Evolutionary conservation across 129 eudicot species (phyloP).

Genomic region (Helianthus annuus): HanXRQr2.0-SUNRISE NC_035447.2:128655737-128656236

Average conservation of each 20-base stretch:
- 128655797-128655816: conserved; percentile 16
- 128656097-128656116: too few relatives aligned
- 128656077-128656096: background rate
- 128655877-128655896: conserved; percentile 40
- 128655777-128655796: conserved; percentile 1
- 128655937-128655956: conserved; percentile 39
- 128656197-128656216: too few relatives aligned
- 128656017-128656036: conserved; percentile 11
- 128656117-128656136: too few relatives aligned
- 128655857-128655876: conserved; percentile 32
- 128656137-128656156: too few relatives aligned
- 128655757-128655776: background rate
- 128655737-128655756: conserved; percentile 23
- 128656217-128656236: too few relatives aligned
- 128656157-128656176: too few relatives aligned
- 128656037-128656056: conserved; percentile 32
- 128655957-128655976: conserved; percentile 17
- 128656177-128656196: too few relatives aligned
- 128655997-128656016: conserved; percentile 25
- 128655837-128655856: conserved; percentile 37
- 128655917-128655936: conserved; percentile 37
- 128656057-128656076: conserved; percentile 33
- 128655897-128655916: conserved; percentile 42
- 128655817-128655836: conserved; percentile 7
- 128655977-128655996: conserved; percentile 29